Conservation (phyloP, 202 grass and related monocot species). For the Panicum hallii region DNA sequence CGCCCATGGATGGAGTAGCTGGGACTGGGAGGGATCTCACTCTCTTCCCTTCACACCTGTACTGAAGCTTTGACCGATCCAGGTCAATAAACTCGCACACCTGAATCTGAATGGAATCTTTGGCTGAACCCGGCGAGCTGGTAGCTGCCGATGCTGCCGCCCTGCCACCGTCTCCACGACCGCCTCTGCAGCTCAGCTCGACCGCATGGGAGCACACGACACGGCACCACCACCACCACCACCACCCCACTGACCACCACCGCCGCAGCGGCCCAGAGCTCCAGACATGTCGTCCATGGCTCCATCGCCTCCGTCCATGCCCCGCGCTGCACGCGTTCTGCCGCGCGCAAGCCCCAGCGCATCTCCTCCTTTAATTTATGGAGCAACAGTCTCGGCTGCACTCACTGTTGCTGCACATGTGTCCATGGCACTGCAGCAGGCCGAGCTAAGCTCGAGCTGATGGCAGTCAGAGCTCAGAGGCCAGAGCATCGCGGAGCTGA, state of each 20-base stretch:
- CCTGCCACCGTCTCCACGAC: background rate
- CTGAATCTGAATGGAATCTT: slow-evolving; percentile 47
- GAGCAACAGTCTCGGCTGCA: slow-evolving; percentile 2
- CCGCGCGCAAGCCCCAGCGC: background rate
- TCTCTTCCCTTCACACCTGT: background rate
- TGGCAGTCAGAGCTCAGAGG: slow-evolving; percentile 2
- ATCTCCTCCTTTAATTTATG: slow-evolving; percentile 9
- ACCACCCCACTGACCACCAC: background rate
- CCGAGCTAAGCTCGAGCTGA: background rate
- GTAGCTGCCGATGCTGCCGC: background rate
- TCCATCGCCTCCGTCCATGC: background rate
- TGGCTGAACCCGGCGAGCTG: slow-evolving; percentile 27
- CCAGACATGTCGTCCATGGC: slow-evolving; percentile 23
- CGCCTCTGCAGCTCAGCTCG: slow-evolving; percentile 7
- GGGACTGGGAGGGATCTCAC: background rate
- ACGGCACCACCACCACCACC: background rate
- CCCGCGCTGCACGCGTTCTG: slow-evolving; percentile 24
- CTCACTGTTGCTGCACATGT: slow-evolving; percentile 39
- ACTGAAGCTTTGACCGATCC: slow-evolving; percentile 4
- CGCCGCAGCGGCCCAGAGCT: background rate
- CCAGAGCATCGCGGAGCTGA: slow-evolving; percentile 2
- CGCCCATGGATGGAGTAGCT: slow-evolving; percentile 15
- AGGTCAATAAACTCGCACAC: background rate
- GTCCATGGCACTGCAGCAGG: slow-evolving; percentile 6
- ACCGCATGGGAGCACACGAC: slow-evolving; percentile 33